Evolutionary conservation across 306 rosid genomes (phyloP), one percentile per base, ranked within the genome.

Genomic region (Cucurbita argyrosperma): DNA sequence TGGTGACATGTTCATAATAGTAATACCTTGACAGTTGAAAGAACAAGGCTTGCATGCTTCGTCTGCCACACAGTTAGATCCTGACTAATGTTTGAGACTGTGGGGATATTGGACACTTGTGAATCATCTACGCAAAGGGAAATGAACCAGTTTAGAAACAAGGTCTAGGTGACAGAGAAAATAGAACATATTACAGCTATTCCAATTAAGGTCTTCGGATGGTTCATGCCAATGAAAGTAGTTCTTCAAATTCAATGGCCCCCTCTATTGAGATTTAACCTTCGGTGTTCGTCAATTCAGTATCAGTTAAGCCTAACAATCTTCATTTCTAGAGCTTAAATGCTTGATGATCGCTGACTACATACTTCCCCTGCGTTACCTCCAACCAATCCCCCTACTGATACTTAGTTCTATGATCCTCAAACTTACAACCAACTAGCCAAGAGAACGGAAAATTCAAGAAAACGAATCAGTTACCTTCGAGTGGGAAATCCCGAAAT

Each of bases 21-120:
- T 47, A 58, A 70, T 80, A 88, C 96, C 96, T 85, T 65, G 77
- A 90, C 87, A 9, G 81, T 74, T 42, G 82, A 79, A 80, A 88
- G 92, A 80, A 90, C 90, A 54, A 85, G 88, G 54, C 50, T 80
- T 76, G 92, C 92, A 79, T 90, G 92, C 80, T 81, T 87, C 65
- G 77, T 80, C 84, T 90, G 91, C 96, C 94, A 90, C 83, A 88
- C 87, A 5, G 84, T 80, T 64, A 90, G 81, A 78, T 90, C 90
- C 82, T 85, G 87, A 75, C 90, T 84, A 62, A 88, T 82, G 76
- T 90, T 90, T 53, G 90, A 85, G 77, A 85, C 84, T 5, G 87
- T 74, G 40, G 82, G 86, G 54, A 82, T 77, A 77, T 82, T 90
- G 72, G 78, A 79, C 74, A 88, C 16, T 26, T 77, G 81, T 4